Evolutionary conservation across 23 red algal genomes (phyloP), one percentile per base, ranked within the genome.

Genomic region (Gracilaria domingensis): DNA sequence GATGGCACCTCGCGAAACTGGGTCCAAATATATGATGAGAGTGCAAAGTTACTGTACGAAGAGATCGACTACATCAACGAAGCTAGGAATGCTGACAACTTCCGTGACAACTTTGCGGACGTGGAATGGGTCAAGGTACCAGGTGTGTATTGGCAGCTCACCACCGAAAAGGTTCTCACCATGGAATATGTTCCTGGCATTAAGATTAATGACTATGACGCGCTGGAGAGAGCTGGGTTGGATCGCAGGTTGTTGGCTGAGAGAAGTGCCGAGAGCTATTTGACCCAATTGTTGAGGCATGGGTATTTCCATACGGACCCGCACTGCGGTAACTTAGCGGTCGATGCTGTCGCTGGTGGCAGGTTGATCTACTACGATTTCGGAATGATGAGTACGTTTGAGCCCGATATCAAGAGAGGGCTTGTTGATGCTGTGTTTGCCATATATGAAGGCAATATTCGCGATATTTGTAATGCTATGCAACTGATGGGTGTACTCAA

Each of bases 141-240:
- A 20, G 66, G 35, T 21, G 83, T 99, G 14, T 79, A 92, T 45
- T 88, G 88, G 89, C 89, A 95, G 29, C 78, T 66, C 81, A 94
- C 93, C 30, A 78, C 93, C 30, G 73, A 59, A 71, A 60, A 84
- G 44, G 97, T 99, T 42, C 84, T 99, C 30, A 95, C 94, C 35
- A 96, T 99, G 97, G 97, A 99, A 88, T 99, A 95, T 83, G 90
- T 93, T 38, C 85, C 81, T n/a, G 97, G 97, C 0, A 88, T 95
- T 33, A 99, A 99, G 59, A 93, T 96, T 59, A 99, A 88, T 59
- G 85, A 95, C 58, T 85, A 91, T 25, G 89, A 81, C 3, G 91
- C 73, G 16, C 78, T 99, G 37, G 91, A 95, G 26, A 34, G 50
- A 28, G 76, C 88, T 23, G 97, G 97, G 9, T 45, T 96, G 12